Conservation (phyloP, 2,329 filamentous ascomycete genomes). For the Alternaria atra region DNA sequence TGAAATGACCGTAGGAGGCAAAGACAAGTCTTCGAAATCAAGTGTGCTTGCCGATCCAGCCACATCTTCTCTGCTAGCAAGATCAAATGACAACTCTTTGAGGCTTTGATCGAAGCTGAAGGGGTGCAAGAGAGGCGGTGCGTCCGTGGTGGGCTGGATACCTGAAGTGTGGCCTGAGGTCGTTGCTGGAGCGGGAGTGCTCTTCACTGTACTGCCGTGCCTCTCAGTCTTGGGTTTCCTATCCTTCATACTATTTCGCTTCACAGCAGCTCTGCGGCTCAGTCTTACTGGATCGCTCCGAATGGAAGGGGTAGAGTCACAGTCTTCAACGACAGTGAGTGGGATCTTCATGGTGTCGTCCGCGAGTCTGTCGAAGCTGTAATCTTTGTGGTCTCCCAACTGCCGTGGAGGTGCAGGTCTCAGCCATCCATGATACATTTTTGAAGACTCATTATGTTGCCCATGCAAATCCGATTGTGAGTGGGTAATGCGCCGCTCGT, state of each 20-base stretch:
- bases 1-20: not conserved
- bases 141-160: too few species aligned
- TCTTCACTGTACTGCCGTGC: not conserved
- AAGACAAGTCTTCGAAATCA: not conserved
- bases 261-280: constrained; percentile 1
- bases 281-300: not conserved
- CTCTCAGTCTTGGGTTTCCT: not conserved
- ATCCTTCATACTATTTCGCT: not conserved
- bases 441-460: not conserved
- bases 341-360: not conserved
- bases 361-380: not conserved
- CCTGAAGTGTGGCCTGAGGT: not conserved
- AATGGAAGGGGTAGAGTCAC: not conserved
- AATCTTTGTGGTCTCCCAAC: not conserved
- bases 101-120: constrained; percentile 5
- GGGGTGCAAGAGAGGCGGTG: not conserved
- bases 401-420: not conserved
- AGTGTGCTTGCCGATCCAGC: not conserved
- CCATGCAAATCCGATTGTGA: not conserved
- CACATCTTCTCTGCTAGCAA: not conserved
- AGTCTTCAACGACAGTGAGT: not conserved
- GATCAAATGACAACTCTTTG: too few species aligned
- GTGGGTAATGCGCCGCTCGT: not conserved
- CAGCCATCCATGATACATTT: not conserved
- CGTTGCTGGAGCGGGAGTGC: not conserved